Evolutionary conservation across 306 rosid genomes (phyloP).

Genomic region (Canavalia ensiformis): DNA sequence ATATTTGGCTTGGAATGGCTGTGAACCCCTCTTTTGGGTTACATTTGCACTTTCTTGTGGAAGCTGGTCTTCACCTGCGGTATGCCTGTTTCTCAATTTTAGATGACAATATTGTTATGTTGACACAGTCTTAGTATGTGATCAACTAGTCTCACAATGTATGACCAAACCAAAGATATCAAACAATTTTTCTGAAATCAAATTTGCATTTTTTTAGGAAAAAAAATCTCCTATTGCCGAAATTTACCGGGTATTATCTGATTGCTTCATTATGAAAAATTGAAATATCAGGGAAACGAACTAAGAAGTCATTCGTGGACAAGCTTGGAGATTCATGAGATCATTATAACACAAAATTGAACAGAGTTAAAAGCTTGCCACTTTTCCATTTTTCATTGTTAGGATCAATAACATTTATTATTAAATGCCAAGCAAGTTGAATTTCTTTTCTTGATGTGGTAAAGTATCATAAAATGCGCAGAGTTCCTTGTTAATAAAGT

Average conservation of each 20-base stretch:
- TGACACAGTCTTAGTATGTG: slow-evolving; percentile 15
- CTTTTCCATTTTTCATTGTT: background rate
- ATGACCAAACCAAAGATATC: slow-evolving; percentile 14
- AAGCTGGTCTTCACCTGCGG: slow-evolving; percentile 95
- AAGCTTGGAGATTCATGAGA: background rate
- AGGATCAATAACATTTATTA: slow-evolving; percentile 2
- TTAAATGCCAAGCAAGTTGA: background rate
- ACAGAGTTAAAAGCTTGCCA: slow-evolving; percentile 8
- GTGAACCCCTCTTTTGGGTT: slow-evolving; percentile 88
- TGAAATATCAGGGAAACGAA: background rate
- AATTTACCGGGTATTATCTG: background rate
- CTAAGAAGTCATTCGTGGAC: background rate
- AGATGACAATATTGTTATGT: background rate
- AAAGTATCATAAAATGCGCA: too few relatives aligned
- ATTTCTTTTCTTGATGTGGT: slow-evolving; percentile 35
- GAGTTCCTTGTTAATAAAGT: too few relatives aligned
- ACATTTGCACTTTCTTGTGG: slow-evolving; percentile 92
- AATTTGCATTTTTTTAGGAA: background rate
- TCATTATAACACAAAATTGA: background rate
- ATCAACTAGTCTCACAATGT: slow-evolving; percentile 11
- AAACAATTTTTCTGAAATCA: background rate
- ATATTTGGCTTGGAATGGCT: slow-evolving; percentile 88
- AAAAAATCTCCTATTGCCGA: background rate
- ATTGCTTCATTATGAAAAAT: background rate
- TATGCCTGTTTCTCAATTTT: slow-evolving; percentile 54